phyloP scores from a whole-genome alignment of 2,329 filamentous ascomycete genomes.

The Sporothrix schenckii region DNA sequence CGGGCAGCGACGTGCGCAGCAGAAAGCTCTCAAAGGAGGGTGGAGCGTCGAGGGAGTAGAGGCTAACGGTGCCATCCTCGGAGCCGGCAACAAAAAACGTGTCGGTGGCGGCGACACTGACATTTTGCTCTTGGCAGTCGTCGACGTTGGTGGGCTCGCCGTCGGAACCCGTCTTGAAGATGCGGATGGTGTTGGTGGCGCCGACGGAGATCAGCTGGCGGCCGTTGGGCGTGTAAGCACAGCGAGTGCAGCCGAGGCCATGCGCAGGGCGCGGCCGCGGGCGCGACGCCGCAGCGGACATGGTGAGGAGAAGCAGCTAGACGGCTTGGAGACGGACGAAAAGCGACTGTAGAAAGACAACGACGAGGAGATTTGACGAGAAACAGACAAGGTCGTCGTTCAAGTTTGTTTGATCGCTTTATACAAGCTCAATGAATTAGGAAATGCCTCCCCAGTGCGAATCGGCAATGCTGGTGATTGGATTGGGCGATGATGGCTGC shows the following conservation, averaged over 20 bases:
- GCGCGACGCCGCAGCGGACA: constrained; percentile 46
- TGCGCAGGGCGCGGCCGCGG: constrained; percentile 71
- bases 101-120: constrained; percentile 74
- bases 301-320: neutral
- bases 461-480: neutral
- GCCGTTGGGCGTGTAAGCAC: constrained; percentile 88
- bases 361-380: neutral
- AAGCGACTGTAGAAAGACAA: neutral
- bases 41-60: constrained; percentile 77
- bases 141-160: constrained; percentile 92
- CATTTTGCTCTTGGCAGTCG: constrained; percentile 84
- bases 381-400: neutral
- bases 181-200: constrained; percentile 87
- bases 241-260: constrained; percentile 81
- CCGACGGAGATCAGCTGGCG: constrained; percentile 86
- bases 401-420: neutral
- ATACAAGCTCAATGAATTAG: neutral
- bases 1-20: constrained; percentile 78
- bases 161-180: constrained; percentile 89
- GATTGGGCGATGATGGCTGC: neutral
- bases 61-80: constrained; percentile 94
- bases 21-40: constrained; percentile 79
- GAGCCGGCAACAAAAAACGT: constrained; percentile 86
- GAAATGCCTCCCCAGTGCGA: neutral
- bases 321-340: neutral